Conservation (phyloP, 345 rosid species). For the Sonneratia caseolaris region DNA sequence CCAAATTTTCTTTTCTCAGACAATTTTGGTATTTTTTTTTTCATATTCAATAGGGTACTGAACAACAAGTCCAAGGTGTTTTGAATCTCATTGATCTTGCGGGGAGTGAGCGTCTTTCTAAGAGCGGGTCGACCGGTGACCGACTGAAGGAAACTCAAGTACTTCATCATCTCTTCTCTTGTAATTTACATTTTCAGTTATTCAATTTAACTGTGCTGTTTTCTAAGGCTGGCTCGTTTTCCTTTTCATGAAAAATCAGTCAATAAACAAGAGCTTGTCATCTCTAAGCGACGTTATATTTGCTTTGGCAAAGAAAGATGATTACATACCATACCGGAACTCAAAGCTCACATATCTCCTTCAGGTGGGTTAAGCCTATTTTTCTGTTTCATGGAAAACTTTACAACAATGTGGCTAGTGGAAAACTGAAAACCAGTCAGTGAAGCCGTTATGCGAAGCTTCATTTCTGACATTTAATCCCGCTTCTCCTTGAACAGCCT, state of each 20-base stretch:
- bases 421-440: background rate
- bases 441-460: background rate
- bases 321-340: slow-evolving; percentile 83
- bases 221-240: background rate
- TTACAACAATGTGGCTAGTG: background rate
- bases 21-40: background rate
- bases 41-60: slow-evolving; percentile 52
- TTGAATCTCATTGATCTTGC: slow-evolving; percentile 98
- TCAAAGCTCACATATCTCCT: slow-evolving; percentile 96
- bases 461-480: background rate
- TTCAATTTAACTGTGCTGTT: background rate
- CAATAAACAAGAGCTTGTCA: slow-evolving; percentile 89
- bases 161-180: slow-evolving; percentile 4
- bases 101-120: slow-evolving; percentile 94
- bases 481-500: slow-evolving; percentile 37
- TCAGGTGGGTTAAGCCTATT: slow-evolving; percentile 45
- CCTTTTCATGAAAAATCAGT: slow-evolving; percentile 28
- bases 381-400: slow-evolving; percentile 1
- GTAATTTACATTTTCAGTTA: slow-evolving; percentile 1
- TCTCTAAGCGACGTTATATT: slow-evolving; percentile 87
- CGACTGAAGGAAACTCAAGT: slow-evolving; percentile 95
- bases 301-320: slow-evolving; percentile 88
- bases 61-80: slow-evolving; percentile 93
- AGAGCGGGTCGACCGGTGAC: slow-evolving; percentile 96
- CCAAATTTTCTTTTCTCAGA: background rate